These are phyloP conservation scores for Macrolepiota albuminosa DNA, from an alignment of 768 basidiomycete species.

Conservation along the genomic window DNA sequence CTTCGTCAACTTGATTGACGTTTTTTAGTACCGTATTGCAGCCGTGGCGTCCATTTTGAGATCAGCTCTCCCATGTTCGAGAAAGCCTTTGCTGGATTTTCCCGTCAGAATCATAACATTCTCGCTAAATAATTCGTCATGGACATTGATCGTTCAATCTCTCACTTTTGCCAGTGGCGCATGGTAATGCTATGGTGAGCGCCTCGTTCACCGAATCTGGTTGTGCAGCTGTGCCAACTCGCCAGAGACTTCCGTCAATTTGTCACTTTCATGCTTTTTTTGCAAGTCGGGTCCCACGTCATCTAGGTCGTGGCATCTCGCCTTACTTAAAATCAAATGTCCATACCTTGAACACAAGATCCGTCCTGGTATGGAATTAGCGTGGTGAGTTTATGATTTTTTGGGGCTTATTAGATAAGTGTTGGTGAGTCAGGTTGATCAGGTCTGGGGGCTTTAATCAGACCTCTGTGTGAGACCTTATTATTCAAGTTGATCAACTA, in stretches of 20 bases:
- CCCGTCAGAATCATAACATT: neutral
- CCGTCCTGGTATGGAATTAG: neutral
- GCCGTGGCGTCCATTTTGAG: neutral
- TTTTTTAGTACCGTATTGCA: neutral
- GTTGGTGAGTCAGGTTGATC: too few species aligned
- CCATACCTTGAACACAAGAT: neutral
- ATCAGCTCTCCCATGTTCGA: neutral
- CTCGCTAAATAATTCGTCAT: neutral
- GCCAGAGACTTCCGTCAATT: neutral
- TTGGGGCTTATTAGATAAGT: too few species aligned
- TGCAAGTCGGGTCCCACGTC: neutral
- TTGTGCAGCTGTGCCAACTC: neutral
- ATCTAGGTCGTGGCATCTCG: neutral
- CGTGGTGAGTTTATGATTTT: too few species aligned
- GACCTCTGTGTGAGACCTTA: too few species aligned
- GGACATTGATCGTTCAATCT: neutral
- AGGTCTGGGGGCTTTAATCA: too few species aligned
- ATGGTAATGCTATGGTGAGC: neutral
- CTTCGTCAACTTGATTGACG: neutral
- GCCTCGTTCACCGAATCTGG: neutral
- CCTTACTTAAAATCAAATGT: too few species aligned
- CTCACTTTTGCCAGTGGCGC: neutral
- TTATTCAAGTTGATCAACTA: too few species aligned
- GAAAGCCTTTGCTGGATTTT: neutral
- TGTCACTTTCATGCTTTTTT: neutral